Evolutionary conservation across 495 filamentous ascomycete species (phyloP), one percentile per base, ranked within the genome.

Genomic region (Aspergillus sclerotiicarbonarius): DNA sequence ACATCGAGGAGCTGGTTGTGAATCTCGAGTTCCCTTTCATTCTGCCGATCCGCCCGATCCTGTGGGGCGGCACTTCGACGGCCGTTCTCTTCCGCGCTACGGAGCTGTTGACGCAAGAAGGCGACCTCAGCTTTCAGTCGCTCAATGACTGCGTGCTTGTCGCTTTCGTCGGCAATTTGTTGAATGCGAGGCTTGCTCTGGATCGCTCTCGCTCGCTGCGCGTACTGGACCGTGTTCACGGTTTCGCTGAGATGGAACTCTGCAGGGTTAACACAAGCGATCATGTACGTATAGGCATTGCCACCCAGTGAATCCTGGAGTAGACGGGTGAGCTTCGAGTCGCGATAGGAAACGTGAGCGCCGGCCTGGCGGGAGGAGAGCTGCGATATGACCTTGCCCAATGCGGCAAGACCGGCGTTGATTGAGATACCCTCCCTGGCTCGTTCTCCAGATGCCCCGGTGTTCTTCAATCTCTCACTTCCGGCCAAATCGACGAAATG

Each of bases 231-330:
- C 0, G 94, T 99, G 70, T 99, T 99, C 41, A 99, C 78, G 0
- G 94, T 98, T 74, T 99, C 94, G 74, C 92, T 98, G 16, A 98
- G 79, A 71, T 99, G 93, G 69, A 98, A 99, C 66, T 96, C 93
- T 13, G 92, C 92, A 6, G 92, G 94, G 6, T 91, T 98, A 21
- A 99, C 92, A 74, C 94, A 99, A 30, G 94, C 94, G 76, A 99
- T 92, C 94, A 99, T 97, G 73, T 98, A 99, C 1, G 94, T 99
- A 65, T 96, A 95, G 0, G 94, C 95, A 67, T 95, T 98, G 5
- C 95, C 95, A 47, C 94, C 94, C n/a, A 99, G 79, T 2, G 94
- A 99, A 71, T 99, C 94, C 77, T 98, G 95, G 15, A 99, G 85
- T 12, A 99, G 81, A 52, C 94, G 89, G 15, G 94, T 99, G 54